These are phyloP conservation scores for Boletus huronensis DNA, from an alignment of 768 basidiomycete genomes.

Conservation along the genomic window DNA sequence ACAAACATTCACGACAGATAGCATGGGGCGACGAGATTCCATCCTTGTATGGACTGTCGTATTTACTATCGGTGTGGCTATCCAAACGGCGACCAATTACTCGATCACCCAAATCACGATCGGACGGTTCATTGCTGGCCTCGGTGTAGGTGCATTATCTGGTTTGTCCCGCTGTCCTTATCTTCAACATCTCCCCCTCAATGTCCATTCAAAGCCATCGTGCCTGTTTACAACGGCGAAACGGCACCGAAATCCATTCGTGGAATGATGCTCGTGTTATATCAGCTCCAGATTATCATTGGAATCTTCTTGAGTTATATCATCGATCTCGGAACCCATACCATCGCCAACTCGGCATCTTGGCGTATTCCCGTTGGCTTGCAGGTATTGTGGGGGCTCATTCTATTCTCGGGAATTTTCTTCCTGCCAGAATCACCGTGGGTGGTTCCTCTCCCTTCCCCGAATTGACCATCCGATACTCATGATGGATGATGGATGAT, in stretches of 20 bases:
- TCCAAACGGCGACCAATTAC: conserved; percentile 14
- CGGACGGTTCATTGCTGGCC: conserved; percentile 13
- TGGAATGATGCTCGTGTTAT: conserved; percentile 67
- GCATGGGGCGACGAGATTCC: conserved; percentile 14
- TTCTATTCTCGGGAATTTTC: conserved; percentile 12
- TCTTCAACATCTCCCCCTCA: not conserved
- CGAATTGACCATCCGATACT: not conserved
- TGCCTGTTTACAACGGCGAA: conserved; percentile 74
- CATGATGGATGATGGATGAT: not conserved
- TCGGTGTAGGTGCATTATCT: conserved; percentile 15
- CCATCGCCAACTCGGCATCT: conserved; percentile 11
- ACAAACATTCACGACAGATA: conserved; percentile 41
- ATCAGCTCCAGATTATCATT: conserved; percentile 72
- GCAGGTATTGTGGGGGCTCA: conserved; percentile 11
- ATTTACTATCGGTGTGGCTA: conserved; percentile 12
- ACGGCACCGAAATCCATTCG: conserved; percentile 71
- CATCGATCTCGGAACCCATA: conserved; percentile 39
- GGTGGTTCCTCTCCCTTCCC: not conserved
- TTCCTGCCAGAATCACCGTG: conserved; percentile 17
- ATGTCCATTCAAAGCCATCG: conserved; percentile 38
- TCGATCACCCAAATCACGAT: conserved; percentile 12
- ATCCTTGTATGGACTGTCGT: conserved; percentile 14
- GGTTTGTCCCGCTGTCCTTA: not conserved
- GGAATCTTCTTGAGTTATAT: conserved; percentile 71
- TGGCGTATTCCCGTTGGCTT: conserved; percentile 15